These are phyloP conservation scores for Botrytis aclada DNA, from an alignment of 2,329 filamentous ascomycete genomes.

Conservation along the genomic window DNA sequence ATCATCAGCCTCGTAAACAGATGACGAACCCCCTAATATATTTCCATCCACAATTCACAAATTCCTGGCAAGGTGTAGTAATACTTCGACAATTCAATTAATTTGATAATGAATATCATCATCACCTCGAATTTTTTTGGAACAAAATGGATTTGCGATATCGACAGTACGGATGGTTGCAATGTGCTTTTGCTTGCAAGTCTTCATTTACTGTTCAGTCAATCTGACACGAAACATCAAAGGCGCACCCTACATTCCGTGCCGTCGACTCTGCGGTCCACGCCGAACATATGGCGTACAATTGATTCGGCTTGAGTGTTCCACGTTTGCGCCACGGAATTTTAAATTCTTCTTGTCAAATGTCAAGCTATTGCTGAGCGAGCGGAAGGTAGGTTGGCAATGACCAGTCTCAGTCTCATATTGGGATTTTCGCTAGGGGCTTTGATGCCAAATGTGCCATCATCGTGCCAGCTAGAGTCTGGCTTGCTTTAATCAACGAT, in stretches of 20 bases:
- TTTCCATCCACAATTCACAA: not conserved
- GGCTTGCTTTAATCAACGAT: not conserved
- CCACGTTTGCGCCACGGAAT: not conserved
- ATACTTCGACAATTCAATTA: not conserved
- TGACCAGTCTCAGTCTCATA: not conserved
- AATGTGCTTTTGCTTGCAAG: not conserved
- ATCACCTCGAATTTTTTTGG: not conserved
- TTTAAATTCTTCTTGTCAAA: not conserved
- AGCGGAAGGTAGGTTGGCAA: not conserved
- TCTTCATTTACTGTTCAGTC: too few relatives aligned
- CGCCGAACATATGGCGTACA: not conserved
- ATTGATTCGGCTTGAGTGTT: not conserved
- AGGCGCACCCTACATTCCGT: not conserved
- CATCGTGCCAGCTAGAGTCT: not conserved
- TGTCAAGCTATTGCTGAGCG: not conserved
- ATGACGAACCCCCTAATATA: not conserved
- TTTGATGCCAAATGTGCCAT: not conserved
- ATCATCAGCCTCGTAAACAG: not conserved
- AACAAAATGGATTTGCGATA: not conserved
- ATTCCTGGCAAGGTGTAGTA: not conserved
- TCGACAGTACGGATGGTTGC: not conserved
- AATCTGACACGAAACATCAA: not conserved
- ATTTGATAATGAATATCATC: slow-evolving; percentile 1
- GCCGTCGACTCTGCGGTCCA: not conserved
- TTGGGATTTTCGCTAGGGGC: not conserved